Conservation (phyloP, 225 moss, liverwort and hornwort species). For the Bryum argenteum region DNA sequence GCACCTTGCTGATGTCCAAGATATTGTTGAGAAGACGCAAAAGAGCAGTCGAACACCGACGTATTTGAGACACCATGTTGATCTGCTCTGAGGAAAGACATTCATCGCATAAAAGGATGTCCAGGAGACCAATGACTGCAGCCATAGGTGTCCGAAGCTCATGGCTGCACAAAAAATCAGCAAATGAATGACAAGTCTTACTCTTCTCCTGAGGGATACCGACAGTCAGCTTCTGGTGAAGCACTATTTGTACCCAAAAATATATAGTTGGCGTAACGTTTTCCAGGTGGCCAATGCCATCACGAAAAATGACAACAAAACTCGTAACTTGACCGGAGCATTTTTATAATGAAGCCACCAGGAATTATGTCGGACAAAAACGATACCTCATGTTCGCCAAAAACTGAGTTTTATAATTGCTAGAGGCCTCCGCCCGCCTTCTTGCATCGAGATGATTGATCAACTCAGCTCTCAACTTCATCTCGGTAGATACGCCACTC, state of each 20-base stretch:
- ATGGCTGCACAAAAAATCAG: conserved; percentile 54
- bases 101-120: conserved; percentile 78
- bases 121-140: conserved; percentile 82
- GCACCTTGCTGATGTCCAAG: conserved; percentile 88
- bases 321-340: neutral
- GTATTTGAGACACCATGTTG: conserved; percentile 82
- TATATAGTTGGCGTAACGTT: neutral
- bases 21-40: conserved; percentile 89
- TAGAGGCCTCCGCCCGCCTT: conserved; percentile 79
- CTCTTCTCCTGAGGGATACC: neutral
- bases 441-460: conserved; percentile 79
- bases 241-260: neutral
- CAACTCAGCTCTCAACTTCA: conserved; percentile 75
- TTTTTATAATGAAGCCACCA: conserved; percentile 10
- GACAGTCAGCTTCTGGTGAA: neutral
- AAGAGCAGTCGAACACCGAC: conserved; percentile 80
- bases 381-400: conserved; percentile 85
- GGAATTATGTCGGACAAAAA: neutral
- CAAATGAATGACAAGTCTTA: neutral
- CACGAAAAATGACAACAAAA: neutral
- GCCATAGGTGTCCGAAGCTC: conserved; percentile 97
- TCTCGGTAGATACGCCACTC: conserved; percentile 73
- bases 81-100: conserved; percentile 77
- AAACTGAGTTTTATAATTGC: conserved; percentile 85
- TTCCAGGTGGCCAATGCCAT: neutral